These are phyloP conservation scores for Naganishia sp. DNA, from an alignment of 1,284 basidiomycete genomes.

Conservation along the genomic window DNA sequence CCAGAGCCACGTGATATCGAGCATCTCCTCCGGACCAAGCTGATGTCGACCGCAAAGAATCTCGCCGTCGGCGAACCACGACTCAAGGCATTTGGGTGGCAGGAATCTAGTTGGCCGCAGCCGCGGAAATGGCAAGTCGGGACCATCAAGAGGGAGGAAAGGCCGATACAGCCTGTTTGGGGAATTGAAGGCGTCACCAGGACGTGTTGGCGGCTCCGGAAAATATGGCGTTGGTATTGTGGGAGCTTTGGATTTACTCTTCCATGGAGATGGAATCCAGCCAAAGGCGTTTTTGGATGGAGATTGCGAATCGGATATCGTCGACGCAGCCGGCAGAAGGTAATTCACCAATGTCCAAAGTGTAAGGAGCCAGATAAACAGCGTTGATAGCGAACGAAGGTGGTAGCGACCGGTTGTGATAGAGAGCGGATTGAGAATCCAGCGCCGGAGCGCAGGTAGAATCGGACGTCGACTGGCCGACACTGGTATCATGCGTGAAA, in stretches of 20 bases:
- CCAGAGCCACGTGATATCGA: slow-evolving; percentile 51
- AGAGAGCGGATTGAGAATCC: slow-evolving; percentile 24
- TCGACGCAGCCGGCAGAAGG: slow-evolving; percentile 1
- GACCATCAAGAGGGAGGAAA: slow-evolving; percentile 39
- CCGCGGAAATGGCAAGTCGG: slow-evolving; percentile 41
- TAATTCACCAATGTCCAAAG: slow-evolving; percentile 22
- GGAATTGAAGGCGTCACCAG: slow-evolving; percentile 14
- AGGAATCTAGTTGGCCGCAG: slow-evolving; percentile 45
- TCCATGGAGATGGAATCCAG: slow-evolving; percentile 1
- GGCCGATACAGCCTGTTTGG: slow-evolving; percentile 44
- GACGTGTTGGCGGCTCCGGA: slow-evolving; percentile 18
- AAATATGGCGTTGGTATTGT: slow-evolving; percentile 3
- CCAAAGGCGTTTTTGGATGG: background rate
- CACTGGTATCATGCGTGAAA: too few species aligned
- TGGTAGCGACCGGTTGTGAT: slow-evolving; percentile 18
- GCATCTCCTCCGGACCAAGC: slow-evolving; percentile 45
- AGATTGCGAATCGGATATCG: background rate
- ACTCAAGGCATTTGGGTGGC: slow-evolving; percentile 44
- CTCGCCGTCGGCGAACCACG: slow-evolving; percentile 49
- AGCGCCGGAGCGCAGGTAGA: slow-evolving; percentile 1
- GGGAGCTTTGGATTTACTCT: background rate
- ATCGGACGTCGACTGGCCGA: background rate
- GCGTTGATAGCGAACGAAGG: slow-evolving; percentile 15
- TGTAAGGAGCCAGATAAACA: slow-evolving; percentile 23
- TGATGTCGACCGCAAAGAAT: slow-evolving; percentile 41